phyloP scores from a whole-genome alignment of 1,139 yeast species.

The Zhuliangozyma blackwelliae region DNA sequence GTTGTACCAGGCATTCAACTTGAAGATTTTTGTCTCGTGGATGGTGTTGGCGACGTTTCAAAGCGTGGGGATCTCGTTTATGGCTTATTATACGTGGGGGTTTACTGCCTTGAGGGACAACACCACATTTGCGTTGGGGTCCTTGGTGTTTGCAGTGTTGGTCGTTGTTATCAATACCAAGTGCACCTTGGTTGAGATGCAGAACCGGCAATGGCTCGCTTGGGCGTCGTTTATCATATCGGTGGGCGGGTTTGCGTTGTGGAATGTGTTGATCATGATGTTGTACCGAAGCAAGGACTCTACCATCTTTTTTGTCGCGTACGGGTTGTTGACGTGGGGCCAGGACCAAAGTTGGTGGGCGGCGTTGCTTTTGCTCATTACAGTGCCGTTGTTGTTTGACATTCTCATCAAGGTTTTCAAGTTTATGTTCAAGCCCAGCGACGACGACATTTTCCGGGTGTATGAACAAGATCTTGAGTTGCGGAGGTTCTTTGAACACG shows the following conservation, averaged over 20 bases:
- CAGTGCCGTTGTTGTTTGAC: constrained; percentile 65
- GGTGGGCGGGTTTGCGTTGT: constrained; percentile 79
- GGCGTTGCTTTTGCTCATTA: constrained; percentile 49
- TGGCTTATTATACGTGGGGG: constrained; percentile 68
- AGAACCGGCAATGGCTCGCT: constrained; percentile 70
- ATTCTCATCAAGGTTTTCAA: constrained; percentile 55
- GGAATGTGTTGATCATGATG: constrained; percentile 76
- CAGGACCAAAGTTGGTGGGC: constrained; percentile 85
- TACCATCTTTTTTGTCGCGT: constrained; percentile 66
- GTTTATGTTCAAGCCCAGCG: constrained; percentile 58
- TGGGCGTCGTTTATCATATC: constrained; percentile 69
- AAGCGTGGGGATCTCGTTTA: constrained; percentile 67
- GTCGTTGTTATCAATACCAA: constrained; percentile 72
- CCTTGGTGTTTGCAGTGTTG: constrained; percentile 66
- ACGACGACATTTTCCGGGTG: constrained; percentile 73
- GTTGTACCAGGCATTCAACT: constrained; percentile 68
- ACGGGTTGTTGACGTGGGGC: constrained; percentile 75
- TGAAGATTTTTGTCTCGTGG: constrained; percentile 72
- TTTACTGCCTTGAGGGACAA: constrained; percentile 62
- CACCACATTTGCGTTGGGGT: constrained; percentile 78
- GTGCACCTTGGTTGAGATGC: constrained; percentile 80
- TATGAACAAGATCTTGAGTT: constrained; percentile 69
- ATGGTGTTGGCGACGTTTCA: constrained; percentile 71
- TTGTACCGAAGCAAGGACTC: constrained; percentile 57
- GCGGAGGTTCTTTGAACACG: constrained; percentile 66